phyloP scores from a whole-genome alignment of 495 filamentous ascomycete species.

The Penicillium coffeae region DNA sequence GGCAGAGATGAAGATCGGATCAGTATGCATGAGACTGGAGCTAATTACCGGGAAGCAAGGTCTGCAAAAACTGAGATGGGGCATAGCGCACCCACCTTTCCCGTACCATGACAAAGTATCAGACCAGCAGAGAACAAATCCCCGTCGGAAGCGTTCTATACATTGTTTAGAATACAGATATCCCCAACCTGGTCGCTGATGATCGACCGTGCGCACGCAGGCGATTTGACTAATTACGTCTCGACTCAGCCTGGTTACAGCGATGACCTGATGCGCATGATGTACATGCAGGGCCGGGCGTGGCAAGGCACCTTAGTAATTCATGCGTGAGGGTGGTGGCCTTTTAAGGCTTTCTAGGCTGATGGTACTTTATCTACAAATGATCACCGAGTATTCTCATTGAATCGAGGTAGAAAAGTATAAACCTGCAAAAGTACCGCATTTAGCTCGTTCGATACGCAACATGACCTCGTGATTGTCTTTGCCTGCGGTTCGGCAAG shows the following conservation, averaged over 20 bases:
- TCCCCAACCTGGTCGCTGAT: slow-evolving; percentile 10
- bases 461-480: slow-evolving; percentile 6
- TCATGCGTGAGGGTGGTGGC: neutral
- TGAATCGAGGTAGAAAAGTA: no score
- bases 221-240: slow-evolving; percentile 25
- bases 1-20: no score
- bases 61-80: no score
- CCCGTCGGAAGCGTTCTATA: no score
- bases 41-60: neutral
- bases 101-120: neutral
- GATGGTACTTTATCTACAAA: no score
- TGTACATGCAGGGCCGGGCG: slow-evolving; percentile 8
- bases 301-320: neutral
- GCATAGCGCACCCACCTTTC: no score
- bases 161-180: slow-evolving; percentile 12
- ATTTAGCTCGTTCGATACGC: no score
- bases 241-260: slow-evolving; percentile 23
- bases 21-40: no score
- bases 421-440: no score
- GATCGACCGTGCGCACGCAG: slow-evolving; percentile 25
- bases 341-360: no score
- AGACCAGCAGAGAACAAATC: neutral
- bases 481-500: slow-evolving; percentile 19
- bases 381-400: no score
- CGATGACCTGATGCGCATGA: slow-evolving; percentile 4